Percentiles rank a stretch among this genome's conserved stretches.
phyloP scores from a whole-genome alignment of 306 rosid species.

The Vachellia pachyceras region DNA sequence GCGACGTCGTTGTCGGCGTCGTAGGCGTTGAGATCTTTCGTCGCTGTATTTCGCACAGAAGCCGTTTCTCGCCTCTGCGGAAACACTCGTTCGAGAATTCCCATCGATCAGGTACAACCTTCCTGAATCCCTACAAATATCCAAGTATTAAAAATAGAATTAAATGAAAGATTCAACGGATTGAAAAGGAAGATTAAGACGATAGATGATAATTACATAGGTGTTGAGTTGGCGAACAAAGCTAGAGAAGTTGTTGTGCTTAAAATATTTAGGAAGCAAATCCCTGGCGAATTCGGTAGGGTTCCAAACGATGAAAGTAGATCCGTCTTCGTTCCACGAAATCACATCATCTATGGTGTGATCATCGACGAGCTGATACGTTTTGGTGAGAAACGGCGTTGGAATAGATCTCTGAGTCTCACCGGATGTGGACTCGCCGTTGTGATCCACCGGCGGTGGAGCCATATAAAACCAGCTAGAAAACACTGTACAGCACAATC shows the following conservation, averaged over 20 bases:
- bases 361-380: constrained; percentile 67
- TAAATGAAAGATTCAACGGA: not conserved
- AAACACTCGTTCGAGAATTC: constrained; percentile 86
- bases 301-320: constrained; percentile 71
- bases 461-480: constrained; percentile 47
- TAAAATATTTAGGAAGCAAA: constrained; percentile 68
- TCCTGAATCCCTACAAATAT: constrained; percentile 73
- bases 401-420: constrained; percentile 66
- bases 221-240: constrained; percentile 85
- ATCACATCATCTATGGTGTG: constrained; percentile 55
- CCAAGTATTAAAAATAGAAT: not conserved
- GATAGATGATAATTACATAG: constrained; percentile 59
- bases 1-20: constrained; percentile 1
- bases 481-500: not conserved
- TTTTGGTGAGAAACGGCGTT: constrained; percentile 90
- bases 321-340: constrained; percentile 73
- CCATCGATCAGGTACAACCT: constrained; percentile 94
- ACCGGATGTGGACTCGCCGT: constrained; percentile 40
- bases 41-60: constrained; percentile 81
- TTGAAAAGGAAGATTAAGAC: not conserved
- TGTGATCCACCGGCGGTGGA: constrained; percentile 57
- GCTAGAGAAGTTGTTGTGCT: constrained; percentile 90
- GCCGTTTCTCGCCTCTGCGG: constrained; percentile 73
- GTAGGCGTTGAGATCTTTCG: constrained; percentile 55
- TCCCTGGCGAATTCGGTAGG: constrained; percentile 70